These are phyloP conservation scores for Dillenia suffruticosa DNA, from an alignment of 164 flowering plant genomes.

Conservation along the genomic window DNA sequence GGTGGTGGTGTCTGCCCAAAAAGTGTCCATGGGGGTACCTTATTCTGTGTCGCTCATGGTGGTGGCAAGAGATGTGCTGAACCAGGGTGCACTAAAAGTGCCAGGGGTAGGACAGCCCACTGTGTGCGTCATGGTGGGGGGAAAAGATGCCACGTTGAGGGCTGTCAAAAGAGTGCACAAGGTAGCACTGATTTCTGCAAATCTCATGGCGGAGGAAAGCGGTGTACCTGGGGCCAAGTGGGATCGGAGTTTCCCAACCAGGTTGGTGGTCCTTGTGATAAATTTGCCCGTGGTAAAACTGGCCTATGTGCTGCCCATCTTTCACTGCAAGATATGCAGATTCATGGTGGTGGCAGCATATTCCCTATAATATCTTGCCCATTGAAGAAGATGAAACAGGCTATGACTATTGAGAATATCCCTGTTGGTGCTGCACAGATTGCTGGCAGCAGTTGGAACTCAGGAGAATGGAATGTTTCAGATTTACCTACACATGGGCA, in stretches of 20 bases:
- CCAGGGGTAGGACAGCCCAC: conserved; percentile 77
- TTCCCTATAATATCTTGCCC: conserved; percentile 26
- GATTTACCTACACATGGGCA: neutral
- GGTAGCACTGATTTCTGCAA: conserved; percentile 93
- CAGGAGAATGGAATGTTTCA: conserved; percentile 14
- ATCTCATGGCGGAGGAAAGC: conserved; percentile 93
- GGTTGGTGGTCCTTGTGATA: conserved; percentile 47
- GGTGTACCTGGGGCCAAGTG: conserved; percentile 84
- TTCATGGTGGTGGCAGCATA: conserved; percentile 84
- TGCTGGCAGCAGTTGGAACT: conserved; percentile 5
- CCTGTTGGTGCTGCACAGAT: conserved; percentile 26
- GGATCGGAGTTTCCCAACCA: conserved; percentile 52
- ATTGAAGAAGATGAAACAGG: conserved; percentile 29
- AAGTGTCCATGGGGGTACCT: conserved; percentile 92
- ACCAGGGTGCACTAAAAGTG: conserved; percentile 87
- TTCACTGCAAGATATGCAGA: conserved; percentile 74
- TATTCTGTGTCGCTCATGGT: conserved; percentile 85
- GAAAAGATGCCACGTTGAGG: conserved; percentile 74
- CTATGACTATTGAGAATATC: conserved; percentile 36
- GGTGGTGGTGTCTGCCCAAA: conserved; percentile 78
- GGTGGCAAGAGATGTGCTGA: conserved; percentile 94
- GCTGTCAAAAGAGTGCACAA: conserved; percentile 88
- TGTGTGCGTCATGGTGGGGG: conserved; percentile 99
- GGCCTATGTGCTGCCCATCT: conserved; percentile 82
- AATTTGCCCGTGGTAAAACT: conserved; percentile 80